Base-by-base conservation (phyloP, 2,329 filamentous ascomycete species). In the Monilinia aucupariae region DNA sequence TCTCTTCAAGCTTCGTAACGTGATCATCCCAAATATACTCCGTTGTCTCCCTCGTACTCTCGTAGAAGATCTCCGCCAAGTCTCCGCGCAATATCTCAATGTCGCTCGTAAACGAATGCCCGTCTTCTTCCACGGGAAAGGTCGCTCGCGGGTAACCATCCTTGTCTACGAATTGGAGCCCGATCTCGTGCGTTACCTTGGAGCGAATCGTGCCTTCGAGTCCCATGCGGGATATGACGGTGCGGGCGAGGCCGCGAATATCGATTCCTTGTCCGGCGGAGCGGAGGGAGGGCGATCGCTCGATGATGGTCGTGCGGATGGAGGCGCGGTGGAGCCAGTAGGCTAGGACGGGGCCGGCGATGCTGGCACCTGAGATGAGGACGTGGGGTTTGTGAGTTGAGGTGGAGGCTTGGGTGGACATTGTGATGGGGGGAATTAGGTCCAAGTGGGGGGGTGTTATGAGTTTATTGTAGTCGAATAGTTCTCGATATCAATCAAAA, bases 191-290 rank as follows among this genome's bases (percentile, higher is more conserved):
- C 1, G 76, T 76, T 1, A 68, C 72, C 41, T 74, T 75, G 50
- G 72, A 70, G 22, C 70, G 72, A n/a, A 78, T 75, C 0, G 72
- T 71, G 49, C 77, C 75, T 70, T 78, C 73, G 0, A 76, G 75
- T 0, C 76, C 75, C 67, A 78, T 78, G 49, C 71, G 74, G 2
- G 73, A 70, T 71, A 78, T 76, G 1, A 78, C 70, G 1, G 71
- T 69, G 5, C 78, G 74, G 2, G 75, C 76, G 2, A 67, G 69
- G 9, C 71, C 74, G 75, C 80, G 78, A 3, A 86, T 74, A 67
- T 86, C 84, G 34, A 86, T 71, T 52, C 83, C 81, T 12, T 80
- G 77, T 0, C 83, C 83, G 0, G 75, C 74, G 1, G 76, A 72
- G 2, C 82, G 78, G 0, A 84, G 71, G 43, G 4, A 74, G 68